Conservation (phyloP, 257 asterid genomes). For the Hygrophila difformis region DNA sequence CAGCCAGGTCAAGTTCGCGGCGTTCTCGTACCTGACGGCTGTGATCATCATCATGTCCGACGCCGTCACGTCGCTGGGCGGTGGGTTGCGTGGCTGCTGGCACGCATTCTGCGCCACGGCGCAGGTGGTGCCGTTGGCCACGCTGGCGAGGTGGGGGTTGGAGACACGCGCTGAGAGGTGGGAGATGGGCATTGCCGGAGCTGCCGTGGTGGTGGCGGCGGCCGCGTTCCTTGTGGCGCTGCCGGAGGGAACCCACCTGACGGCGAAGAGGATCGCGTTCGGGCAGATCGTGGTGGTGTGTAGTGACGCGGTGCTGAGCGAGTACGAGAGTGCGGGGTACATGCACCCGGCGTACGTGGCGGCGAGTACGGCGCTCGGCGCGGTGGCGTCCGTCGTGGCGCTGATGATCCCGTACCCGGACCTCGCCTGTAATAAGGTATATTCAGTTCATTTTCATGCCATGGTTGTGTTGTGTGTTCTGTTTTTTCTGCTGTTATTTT, state of each 20-base stretch:
- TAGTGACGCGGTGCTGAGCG: constrained; percentile 22
- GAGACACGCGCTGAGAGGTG: constrained; percentile 19
- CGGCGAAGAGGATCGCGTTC: constrained; percentile 48
- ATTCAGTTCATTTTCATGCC: no score
- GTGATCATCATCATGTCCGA: constrained; percentile 35
- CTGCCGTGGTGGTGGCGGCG: constrained; percentile 21
- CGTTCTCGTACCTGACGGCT: constrained; percentile 55
- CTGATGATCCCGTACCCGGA: constrained; percentile 42
- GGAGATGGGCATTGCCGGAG: no score
- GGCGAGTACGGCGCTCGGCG: constrained; percentile 44
- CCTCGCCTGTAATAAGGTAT: constrained; percentile 41
- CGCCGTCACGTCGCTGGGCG: constrained; percentile 34
- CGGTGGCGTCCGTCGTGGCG: constrained; percentile 43
- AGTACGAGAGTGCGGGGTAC: constrained; percentile 4
- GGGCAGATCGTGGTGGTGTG: constrained; percentile 61
- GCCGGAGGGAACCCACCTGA: constrained; percentile 37
- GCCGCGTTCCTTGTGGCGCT: constrained; percentile 42
- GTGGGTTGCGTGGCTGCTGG: constrained; percentile 47
- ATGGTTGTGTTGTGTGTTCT: no score
- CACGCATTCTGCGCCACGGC: constrained; percentile 42
- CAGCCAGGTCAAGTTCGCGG: constrained; percentile 27
- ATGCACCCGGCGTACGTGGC: constrained; percentile 48
- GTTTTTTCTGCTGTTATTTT: no score
- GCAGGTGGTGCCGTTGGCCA: constrained; percentile 46
- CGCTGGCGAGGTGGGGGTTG: constrained; percentile 22